Base-by-base conservation (phyloP, 2,329 filamentous ascomycete species). In the Didymella lethalis region DNA sequence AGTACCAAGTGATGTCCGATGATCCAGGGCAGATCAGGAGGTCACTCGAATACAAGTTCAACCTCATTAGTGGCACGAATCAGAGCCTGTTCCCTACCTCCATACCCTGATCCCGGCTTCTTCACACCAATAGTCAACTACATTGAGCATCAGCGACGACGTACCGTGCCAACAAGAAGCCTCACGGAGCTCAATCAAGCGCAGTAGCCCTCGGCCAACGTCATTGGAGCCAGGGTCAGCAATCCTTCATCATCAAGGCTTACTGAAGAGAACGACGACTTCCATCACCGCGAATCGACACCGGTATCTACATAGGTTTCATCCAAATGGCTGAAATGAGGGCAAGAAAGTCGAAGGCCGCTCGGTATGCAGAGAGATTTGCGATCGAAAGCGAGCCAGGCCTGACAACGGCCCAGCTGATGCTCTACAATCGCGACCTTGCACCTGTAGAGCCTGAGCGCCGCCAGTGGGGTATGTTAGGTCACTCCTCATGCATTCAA, bases 361-460 rank as follows among this genome's bases (percentile, higher is more conserved):
- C 67, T n/a, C 69, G 74, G 32, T 76, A 76, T 67, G 69, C 79
- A 46, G 70, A 82, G 66, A 93, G 86, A 81, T 74, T 93, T 56
- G 88, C 90, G 45, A 90, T 95, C 58, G 84, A 90, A 55, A 80
- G 85, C 54, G 93, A 96, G 77, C 86, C 89, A 1, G 92, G 91
- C 45, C 84, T 97, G 70, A 90, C 88, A 7, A 88, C 85, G 52
- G 85, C 88, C 16, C 91, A 97, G 81, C 82, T 96, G 66, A 93
- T 97, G 89, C 85, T 97, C 74, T 91, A 87, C 66, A 97, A 97
- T 76, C 80, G 91, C 75, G 91, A 95, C 78, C 82, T 95, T 64
- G 93, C 92, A 59, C 77, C 87, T 70, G 68, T 97, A 50, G 92
- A 96, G 74, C 88, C 87, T 16, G 87, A 86, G 64, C 86, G 92